Base-by-base conservation (phyloP, 257 asterid species). In the Jasminum sambac region DNA sequence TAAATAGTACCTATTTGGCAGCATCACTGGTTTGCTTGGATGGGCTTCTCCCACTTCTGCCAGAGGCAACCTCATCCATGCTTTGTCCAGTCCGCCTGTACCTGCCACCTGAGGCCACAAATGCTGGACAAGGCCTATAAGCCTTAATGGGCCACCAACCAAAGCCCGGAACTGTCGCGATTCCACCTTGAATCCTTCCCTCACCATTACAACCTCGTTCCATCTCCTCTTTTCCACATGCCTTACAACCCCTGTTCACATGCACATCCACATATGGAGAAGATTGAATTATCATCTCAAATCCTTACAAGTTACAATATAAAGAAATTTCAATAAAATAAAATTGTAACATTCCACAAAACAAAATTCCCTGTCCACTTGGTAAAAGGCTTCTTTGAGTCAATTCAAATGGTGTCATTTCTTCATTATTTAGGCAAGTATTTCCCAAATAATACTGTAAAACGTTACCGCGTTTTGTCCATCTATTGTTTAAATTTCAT, bases 71-170 rank as follows among this genome's bases (percentile, higher is more conserved):
- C 69, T 94, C 93, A 68, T 94, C 99, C 96, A 91, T 87, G 90
- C 90, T 94, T 77, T 94, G 99, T 23, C 97, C 97, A 0, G 34
- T 80, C 68, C 96, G 78, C 72, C 86, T 75, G 78, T 91, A 94
- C 79, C 96, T 76, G 40, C 96, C 97, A 60, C 99, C 99, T 0
- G 96, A 80, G 16, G 92, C 96, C 74, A 91, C 71, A 74, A 83
- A 94, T 6, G 87, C 95, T 48, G 97, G 97, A 48, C 99, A 94
- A 78, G 96, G 99, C 64, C 96, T 74, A 72, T 88, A 94, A 62
- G 99, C 96, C 84, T 91, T 91, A 60, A 94, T 94, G 0, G 97
- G 97, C 97, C 99, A 94, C 99, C 99, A 94, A 67, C 96, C 97
- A 62, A 94, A 91, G 41, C 97, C 97, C 6, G 99, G 96, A 57